Conservation (phyloP, 2,329 filamentous ascomycete species). For the Rutstroemia sp. region DNA sequence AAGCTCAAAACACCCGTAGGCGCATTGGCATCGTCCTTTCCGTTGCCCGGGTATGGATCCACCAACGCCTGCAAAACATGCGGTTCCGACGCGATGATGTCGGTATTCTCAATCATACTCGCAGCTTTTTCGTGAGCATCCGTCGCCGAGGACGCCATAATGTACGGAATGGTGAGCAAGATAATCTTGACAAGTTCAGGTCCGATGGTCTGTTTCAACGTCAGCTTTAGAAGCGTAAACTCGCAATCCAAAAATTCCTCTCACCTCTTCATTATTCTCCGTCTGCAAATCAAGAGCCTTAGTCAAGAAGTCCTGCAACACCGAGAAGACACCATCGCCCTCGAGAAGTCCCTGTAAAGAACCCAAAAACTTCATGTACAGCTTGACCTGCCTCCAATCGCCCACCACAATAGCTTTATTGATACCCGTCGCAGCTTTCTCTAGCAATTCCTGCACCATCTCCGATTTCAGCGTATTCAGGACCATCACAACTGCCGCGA, state of each 20-base stretch:
- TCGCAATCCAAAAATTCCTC: conserved; percentile 26
- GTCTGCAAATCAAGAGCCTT: conserved; percentile 91
- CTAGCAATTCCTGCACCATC: conserved; percentile 63
- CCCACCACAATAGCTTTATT: conserved; percentile 65
- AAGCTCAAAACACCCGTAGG: conserved; percentile 70
- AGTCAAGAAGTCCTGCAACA: conserved; percentile 84
- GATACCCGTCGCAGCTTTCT: conserved; percentile 49
- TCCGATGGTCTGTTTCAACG: conserved; percentile 47
- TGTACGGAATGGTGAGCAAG: conserved; percentile 85
- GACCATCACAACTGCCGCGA: conserved; percentile 74
- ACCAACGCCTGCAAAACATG: conserved; percentile 80
- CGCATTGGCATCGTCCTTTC: conserved; percentile 51
- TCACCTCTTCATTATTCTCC: conserved; percentile 83
- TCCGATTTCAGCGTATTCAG: conserved; percentile 73
- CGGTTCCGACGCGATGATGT: conserved; percentile 84
- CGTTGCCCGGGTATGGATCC: conserved; percentile 69
- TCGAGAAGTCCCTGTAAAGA: conserved; percentile 74
- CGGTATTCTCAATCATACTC: conserved; percentile 84
- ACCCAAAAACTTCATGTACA: conserved; percentile 81
- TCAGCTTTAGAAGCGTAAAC: conserved; percentile 9
- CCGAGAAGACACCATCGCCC: conserved; percentile 75
- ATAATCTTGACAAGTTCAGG: conserved; percentile 96
- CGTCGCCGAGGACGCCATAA: conserved; percentile 65
- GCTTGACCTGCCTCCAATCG: conserved; percentile 86
- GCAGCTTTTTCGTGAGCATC: conserved; percentile 67